Evolutionary conservation across 768 basidiomycete species (phyloP).

Genomic region (Coprinopsis cinerea): DNA sequence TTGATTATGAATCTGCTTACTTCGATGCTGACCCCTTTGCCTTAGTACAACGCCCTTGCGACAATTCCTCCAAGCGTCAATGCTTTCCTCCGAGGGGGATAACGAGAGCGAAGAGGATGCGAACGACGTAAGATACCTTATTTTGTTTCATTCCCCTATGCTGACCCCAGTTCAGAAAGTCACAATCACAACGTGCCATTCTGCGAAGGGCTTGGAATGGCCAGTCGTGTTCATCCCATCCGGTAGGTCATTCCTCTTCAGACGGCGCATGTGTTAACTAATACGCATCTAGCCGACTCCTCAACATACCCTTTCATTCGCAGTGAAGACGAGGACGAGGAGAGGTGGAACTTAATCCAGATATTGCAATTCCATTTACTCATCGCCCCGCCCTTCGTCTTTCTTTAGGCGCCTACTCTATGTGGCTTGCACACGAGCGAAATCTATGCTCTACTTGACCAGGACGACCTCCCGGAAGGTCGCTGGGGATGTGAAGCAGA

Average conservation of each 20-base stretch:
- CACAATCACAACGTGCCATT: conserved; percentile 80
- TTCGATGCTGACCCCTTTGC: neutral
- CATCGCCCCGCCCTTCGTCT: neutral
- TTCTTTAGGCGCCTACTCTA: conserved; percentile 67
- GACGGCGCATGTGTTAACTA: neutral
- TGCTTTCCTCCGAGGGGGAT: conserved; percentile 77
- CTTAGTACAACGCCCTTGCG: conserved; percentile 50
- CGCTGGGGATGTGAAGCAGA: conserved; percentile 47
- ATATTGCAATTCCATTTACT: neutral
- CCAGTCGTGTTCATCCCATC: conserved; percentile 81
- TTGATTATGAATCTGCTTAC: conserved; percentile 4
- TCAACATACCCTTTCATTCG: conserved; percentile 75
- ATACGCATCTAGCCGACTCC: conserved; percentile 46
- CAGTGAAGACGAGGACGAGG: conserved; percentile 73
- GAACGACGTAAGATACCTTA: conserved; percentile 10
- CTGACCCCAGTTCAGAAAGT: conserved; percentile 51
- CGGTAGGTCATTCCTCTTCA: conserved; percentile 30
- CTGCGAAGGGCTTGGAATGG: conserved; percentile 91
- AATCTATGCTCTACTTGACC: conserved; percentile 59
- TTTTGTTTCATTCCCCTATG: neutral
- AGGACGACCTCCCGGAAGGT: conserved; percentile 44
- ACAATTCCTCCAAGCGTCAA: conserved; percentile 70
- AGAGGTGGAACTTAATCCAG: conserved; percentile 20
- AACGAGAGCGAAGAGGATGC: conserved; percentile 34
- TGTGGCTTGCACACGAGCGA: conserved; percentile 85